A percentile compares a stretch with the other conserved stretches of the same genome.
phyloP scores from a whole-genome alignment of 495 filamentous ascomycete genomes.

The Penicillium bovifimosum region DNA sequence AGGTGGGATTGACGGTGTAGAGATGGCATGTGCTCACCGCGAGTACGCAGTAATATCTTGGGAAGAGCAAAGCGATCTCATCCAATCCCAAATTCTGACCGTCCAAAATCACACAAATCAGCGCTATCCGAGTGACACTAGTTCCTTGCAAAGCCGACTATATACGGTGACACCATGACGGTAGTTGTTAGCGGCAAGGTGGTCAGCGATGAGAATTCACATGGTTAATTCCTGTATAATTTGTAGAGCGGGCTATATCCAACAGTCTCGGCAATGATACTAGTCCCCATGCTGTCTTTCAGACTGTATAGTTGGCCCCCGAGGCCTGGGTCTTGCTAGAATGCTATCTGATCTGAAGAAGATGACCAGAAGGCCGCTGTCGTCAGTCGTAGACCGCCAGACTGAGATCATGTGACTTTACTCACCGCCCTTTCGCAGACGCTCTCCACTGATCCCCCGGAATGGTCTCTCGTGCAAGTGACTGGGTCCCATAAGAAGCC shows the following conservation, averaged over 20 bases:
- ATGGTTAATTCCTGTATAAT: neutral
- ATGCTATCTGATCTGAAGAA: neutral
- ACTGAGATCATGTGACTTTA: conserved; percentile 30
- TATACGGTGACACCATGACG: conserved; percentile 11
- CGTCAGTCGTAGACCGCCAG: conserved; percentile 4
- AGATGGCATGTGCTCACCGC: neutral
- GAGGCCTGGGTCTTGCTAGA: too few relatives aligned
- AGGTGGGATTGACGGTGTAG: conserved; percentile 6
- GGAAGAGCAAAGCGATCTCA: neutral
- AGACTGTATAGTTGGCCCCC: too few relatives aligned
- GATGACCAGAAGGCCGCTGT: neutral
- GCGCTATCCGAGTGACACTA: neutral
- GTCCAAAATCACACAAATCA: neutral
- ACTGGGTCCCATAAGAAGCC: conserved; percentile 3
- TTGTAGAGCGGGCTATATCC: too few relatives aligned
- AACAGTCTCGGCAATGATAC: too few relatives aligned
- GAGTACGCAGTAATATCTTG: conserved; percentile 2
- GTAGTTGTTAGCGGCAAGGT: neutral
- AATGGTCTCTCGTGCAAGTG: neutral
- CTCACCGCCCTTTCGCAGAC: conserved; percentile 35
- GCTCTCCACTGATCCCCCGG: conserved; percentile 11
- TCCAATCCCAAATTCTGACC: neutral
- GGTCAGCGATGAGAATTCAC: neutral
- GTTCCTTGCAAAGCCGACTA: conserved; percentile 5
- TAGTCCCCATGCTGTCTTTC: neutral